phyloP scores from a whole-genome alignment of 192 early-diverging fungal genomes.

The Backusella tuberculispora region DNA sequence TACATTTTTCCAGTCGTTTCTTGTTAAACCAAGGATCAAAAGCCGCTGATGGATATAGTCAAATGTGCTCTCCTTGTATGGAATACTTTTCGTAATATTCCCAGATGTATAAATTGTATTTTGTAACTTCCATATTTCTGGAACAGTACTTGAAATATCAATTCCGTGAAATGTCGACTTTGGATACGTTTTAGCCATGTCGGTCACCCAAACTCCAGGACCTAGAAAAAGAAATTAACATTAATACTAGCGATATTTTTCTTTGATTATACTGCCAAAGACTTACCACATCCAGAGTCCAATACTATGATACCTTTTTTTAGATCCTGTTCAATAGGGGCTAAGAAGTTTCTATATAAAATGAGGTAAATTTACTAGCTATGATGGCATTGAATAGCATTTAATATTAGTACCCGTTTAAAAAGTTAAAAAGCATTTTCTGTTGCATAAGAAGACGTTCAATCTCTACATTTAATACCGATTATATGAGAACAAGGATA shows the following conservation, averaged over 20 bases:
- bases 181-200: constrained; percentile 54
- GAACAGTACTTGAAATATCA: constrained; percentile 49
- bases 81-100: constrained; percentile 29
- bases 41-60: constrained; percentile 39
- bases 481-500: background rate
- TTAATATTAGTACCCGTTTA: constrained; percentile 11
- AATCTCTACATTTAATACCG: background rate
- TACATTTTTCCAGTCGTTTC: constrained; percentile 25
- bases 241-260: background rate
- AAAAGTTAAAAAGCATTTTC: constrained; percentile 4
- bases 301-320: constrained; percentile 33
- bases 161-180: constrained; percentile 51
- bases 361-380: background rate
- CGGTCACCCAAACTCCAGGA: constrained; percentile 44
- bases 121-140: constrained; percentile 23
- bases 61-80: constrained; percentile 37
- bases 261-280: no score
- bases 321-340: constrained; percentile 22
- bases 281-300: constrained; percentile 35
- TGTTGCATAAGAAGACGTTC: constrained; percentile 17
- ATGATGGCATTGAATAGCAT: background rate
- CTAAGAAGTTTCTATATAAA: constrained; percentile 27
- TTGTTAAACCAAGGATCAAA: constrained; percentile 32
- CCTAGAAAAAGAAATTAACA: background rate
- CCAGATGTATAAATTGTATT: constrained; percentile 23